Conservation (phyloP, 495 filamentous ascomycete species). For the Xylaria longipes region DNA sequence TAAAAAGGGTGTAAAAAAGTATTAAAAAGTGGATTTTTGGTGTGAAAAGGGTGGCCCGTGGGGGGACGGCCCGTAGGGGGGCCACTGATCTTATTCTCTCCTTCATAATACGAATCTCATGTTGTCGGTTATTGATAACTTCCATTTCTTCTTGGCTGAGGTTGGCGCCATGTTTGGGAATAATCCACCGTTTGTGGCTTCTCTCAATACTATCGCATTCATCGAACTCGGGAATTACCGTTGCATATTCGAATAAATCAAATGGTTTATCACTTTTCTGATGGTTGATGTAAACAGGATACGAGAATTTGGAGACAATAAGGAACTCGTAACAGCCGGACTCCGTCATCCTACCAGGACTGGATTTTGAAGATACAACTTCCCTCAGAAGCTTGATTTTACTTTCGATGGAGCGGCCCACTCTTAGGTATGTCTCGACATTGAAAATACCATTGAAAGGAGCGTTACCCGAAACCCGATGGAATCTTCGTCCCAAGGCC, state of each 20-base stretch:
- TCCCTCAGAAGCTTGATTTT: conserved; percentile 18
- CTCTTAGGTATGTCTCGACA: conserved; percentile 5
- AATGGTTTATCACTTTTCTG: not conserved
- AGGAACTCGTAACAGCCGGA: not conserved
- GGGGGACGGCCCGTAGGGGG: no score
- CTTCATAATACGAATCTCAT: not conserved
- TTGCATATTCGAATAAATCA: conserved; percentile 1
- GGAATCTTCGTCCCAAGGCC: conserved; percentile 9
- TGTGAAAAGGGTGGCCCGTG: no score
- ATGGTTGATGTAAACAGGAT: not conserved
- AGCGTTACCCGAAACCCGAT: not conserved
- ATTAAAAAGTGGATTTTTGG: no score
- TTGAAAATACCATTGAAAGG: conserved; percentile 14
- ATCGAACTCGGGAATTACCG: not conserved
- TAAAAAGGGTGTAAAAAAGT: no score
- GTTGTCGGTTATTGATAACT: not conserved
- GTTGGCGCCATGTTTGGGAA: not conserved
- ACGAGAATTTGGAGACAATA: not conserved
- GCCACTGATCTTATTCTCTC: no score
- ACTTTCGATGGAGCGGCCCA: not conserved
- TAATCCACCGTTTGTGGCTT: conserved; percentile 7
- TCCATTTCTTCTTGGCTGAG: not conserved
- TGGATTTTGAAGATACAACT: not conserved
- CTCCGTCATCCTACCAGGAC: not conserved
- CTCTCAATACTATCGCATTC: not conserved